Evolutionary conservation across 2,329 filamentous ascomycete genomes (phyloP), one percentile per base, ranked within the genome.

Genomic region (Hortaea werneckii): DNA sequence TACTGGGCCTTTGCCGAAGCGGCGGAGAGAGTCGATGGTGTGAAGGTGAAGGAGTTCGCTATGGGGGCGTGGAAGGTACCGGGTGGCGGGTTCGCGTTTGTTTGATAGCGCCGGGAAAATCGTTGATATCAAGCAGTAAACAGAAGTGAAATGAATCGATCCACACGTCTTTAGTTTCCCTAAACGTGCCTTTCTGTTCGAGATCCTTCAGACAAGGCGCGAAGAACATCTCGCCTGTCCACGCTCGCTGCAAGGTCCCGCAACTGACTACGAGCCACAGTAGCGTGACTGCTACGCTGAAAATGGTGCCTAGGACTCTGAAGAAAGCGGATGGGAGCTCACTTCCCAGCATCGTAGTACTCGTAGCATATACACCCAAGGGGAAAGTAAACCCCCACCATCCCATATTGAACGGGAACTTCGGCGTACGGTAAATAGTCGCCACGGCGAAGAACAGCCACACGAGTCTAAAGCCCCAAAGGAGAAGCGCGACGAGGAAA

Each of bases 331-430:
- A 77, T 0, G 73, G 71, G 49, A 79, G 65, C 48, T 78, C 72
- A 29, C 66, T 62, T 1, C 70, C 75, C 46, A 75, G 62, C 44
- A 66, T 62, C 4, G 66, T 66, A 0, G 73, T 75, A 29, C 62
- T 68, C 5, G 71, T 60, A 0, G 76, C 68, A 56, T 73, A 79
- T 0, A 78, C 77, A 4, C 77, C 77, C 3, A 78, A 54, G 0
- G 77, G 78, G 51, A 80, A 80, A 0, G 72, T 77, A 48, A 79
- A 79, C 2, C 73, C 74, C 76, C 75, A 80, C 76, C 77, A 78
- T 10, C 77, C 77, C 63, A 80, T 76, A 54, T 80, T 80, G 59
- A 80, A 80, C 0, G 76, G 74, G 49, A 80, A 76, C 12, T 58
- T 60, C 29, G 60, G 58, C 29, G 60, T 64, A 50, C 50, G 29